A percentile compares a stretch with the other conserved stretches of the same genome.
Conservation (phyloP, 805 yeast species). For the Myxozyma neotropica region DNA sequence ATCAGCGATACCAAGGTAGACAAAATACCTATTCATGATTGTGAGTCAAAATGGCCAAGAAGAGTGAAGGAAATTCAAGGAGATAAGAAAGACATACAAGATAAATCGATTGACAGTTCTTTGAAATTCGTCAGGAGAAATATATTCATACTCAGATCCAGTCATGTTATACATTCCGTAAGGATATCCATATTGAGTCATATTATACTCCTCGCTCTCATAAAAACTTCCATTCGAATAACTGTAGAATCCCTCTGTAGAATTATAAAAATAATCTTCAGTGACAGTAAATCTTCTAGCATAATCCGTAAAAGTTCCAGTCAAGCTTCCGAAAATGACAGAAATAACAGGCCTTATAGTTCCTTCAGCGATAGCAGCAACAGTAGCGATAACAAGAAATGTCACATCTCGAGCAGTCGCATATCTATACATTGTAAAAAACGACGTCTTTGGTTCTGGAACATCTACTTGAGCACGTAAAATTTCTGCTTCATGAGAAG, state of each 20-base stretch:
- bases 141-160: slow-evolving; percentile 4
- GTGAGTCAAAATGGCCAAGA: background rate
- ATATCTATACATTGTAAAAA: slow-evolving; percentile 24
- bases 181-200: slow-evolving; percentile 11
- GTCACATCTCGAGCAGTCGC: slow-evolving; percentile 18
- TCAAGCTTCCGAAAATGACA: slow-evolving; percentile 23
- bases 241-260: slow-evolving; percentile 19
- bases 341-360: slow-evolving; percentile 42
- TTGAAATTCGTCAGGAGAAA: slow-evolving; percentile 38
- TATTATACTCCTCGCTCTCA: background rate
- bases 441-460: slow-evolving; percentile 7
- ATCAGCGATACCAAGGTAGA: slow-evolving; percentile 26
- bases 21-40: background rate
- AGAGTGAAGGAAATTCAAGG: background rate
- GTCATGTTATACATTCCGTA: slow-evolving; percentile 17
- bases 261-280: slow-evolving; percentile 11
- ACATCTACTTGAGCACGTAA: slow-evolving; percentile 24
- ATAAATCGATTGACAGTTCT: slow-evolving; percentile 1
- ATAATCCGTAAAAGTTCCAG: slow-evolving; percentile 23
- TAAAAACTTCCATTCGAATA: slow-evolving; percentile 4
- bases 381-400: slow-evolving; percentile 7
- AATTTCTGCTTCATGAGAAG: slow-evolving; percentile 14
- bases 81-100: background rate
- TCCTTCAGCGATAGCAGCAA: slow-evolving; percentile 45
- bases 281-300: slow-evolving; percentile 34